Conservation (phyloP, 768 basidiomycete species). For the Kwoniella bestiolae region DNA sequence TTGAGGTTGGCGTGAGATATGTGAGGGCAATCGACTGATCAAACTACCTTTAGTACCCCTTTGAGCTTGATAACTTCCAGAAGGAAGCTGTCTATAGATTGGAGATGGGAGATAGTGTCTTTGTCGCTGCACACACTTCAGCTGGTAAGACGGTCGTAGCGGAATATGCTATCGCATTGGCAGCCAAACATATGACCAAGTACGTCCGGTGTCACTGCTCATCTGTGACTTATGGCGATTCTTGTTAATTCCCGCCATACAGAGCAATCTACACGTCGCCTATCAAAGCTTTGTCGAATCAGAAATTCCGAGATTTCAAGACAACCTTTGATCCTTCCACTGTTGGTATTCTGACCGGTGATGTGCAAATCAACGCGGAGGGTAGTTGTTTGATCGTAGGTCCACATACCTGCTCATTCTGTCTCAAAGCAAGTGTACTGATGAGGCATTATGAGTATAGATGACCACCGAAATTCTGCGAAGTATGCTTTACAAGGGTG, state of each 20-base stretch:
- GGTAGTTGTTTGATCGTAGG: constrained; percentile 95
- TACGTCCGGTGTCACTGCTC: constrained; percentile 60
- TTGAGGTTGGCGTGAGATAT: neutral
- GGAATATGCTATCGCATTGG: constrained; percentile 96
- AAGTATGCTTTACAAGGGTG: constrained; percentile 95
- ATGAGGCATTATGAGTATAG: constrained; percentile 22
- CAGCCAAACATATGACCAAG: constrained; percentile 99
- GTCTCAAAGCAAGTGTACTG: neutral
- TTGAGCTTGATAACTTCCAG: constrained; percentile 97
- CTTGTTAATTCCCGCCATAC: constrained; percentile 13
- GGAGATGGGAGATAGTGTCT: constrained; percentile 95
- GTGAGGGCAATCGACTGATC: neutral
- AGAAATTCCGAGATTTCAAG: constrained; percentile 98
- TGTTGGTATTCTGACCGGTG: constrained; percentile 95
- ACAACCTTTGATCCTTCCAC: constrained; percentile 87
- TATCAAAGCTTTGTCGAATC: constrained; percentile 97
- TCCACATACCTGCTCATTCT: neutral
- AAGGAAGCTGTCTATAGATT: constrained; percentile 98
- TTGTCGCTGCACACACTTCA: constrained; percentile 99
- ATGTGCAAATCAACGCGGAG: constrained; percentile 99
- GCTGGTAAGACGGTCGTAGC: constrained; percentile 99
- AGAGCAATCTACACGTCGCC: constrained; percentile 99
- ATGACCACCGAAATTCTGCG: constrained; percentile 86
- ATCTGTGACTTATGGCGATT: neutral
- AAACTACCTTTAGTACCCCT: constrained; percentile 75